These are phyloP conservation scores for Euryodendron excelsum DNA, from an alignment of 148 eudicot species.

Conservation along the genomic window DNA sequence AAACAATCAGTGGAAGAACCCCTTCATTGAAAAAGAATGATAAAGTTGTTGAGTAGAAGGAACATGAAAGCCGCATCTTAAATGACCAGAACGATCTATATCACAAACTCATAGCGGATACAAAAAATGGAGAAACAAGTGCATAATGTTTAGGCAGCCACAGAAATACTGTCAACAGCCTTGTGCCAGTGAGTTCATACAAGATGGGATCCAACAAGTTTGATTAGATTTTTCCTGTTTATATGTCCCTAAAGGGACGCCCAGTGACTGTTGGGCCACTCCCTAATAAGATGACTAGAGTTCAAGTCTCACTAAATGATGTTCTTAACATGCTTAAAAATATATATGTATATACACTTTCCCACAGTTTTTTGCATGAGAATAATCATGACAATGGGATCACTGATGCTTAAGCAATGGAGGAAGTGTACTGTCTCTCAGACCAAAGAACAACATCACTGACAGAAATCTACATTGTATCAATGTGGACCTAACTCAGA, in stretches of 20 bases:
- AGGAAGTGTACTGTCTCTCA: not conserved
- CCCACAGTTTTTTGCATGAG: not conserved
- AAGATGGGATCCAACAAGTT: not conserved
- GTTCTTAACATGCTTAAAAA: not conserved
- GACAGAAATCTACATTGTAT: not conserved
- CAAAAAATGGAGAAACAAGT: not conserved
- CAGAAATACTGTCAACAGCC: not conserved
- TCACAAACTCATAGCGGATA: not conserved
- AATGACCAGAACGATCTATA: not conserved
- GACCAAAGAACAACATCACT: not conserved
- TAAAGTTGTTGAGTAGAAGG: not conserved
- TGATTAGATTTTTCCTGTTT: not conserved
- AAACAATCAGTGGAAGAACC: constrained; percentile 28
- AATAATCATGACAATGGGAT: not conserved
- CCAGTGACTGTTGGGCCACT: not conserved
- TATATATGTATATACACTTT: not conserved
- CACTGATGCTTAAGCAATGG: constrained; percentile 4
- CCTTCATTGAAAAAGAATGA: not conserved
- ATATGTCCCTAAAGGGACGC: not conserved
- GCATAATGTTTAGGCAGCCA: not conserved
- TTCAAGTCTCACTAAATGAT: not conserved
- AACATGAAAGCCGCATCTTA: not conserved
- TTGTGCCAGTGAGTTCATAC: not conserved
- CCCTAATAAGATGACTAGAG: too few relatives aligned
- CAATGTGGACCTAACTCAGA: not conserved